Evolutionary conservation across 768 basidiomycete genomes (phyloP).

Genomic region (Russula abietina): DNA sequence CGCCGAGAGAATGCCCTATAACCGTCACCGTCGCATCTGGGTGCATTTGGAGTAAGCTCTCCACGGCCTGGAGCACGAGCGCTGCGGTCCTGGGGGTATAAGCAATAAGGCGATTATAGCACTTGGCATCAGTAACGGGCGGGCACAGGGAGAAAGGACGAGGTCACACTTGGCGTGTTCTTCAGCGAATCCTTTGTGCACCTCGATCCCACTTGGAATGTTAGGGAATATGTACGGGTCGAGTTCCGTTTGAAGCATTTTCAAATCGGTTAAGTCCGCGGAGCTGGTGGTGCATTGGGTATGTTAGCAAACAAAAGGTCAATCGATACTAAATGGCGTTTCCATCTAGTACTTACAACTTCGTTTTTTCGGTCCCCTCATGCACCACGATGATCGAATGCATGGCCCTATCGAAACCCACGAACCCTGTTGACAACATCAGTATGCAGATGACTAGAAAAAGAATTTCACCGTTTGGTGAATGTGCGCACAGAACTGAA

Average conservation of each 20-base stretch:
- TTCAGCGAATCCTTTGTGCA: conserved; percentile 49
- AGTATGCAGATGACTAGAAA: neutral
- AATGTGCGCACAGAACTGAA: neutral
- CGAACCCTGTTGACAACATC: conserved; percentile 24
- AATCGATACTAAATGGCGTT: neutral
- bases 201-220: conserved; percentile 34
- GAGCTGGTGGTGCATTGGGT: neutral
- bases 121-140: neutral
- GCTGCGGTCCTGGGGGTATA: too few relatives aligned
- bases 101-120: too few relatives aligned
- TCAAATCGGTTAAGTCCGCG: neutral
- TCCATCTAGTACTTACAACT: neutral
- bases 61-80: conserved; percentile 22
- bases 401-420: conserved; percentile 48
- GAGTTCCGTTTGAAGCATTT: neutral
- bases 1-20: conserved; percentile 34
- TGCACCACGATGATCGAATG: conserved; percentile 52
- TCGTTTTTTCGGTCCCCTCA: conserved; percentile 45
- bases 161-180: conserved; percentile 35
- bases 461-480: neutral
- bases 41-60: conserved; percentile 33
- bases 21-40: conserved; percentile 39
- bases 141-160: neutral
- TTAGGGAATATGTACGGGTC: neutral
- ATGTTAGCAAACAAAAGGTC: neutral